Percentiles rank a stretch among this genome's conserved stretches.
phyloP scores from a whole-genome alignment of 805 yeast genomes.

The Yamadazyma endophytica region DNA sequence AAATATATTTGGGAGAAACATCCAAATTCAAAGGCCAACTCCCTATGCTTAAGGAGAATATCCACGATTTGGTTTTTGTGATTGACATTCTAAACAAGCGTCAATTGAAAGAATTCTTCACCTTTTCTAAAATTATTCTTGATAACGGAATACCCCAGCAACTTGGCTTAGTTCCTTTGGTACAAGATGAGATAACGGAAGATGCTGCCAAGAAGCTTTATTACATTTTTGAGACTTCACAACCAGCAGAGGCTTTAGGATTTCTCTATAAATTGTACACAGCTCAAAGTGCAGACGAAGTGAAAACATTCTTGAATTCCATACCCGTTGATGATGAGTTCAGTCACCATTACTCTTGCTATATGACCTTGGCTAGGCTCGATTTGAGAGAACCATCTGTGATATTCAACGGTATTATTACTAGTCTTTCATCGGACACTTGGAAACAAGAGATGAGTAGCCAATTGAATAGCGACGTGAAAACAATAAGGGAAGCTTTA shows the following conservation, averaged over 20 bases:
- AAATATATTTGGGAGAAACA: constrained; percentile 34
- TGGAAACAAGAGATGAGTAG: constrained; percentile 55
- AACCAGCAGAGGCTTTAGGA: constrained; percentile 33
- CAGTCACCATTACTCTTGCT: constrained; percentile 14
- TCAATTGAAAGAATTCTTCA: constrained; percentile 47
- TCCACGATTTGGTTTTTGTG: constrained; percentile 70
- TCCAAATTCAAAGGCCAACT: constrained; percentile 48
- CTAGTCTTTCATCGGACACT: constrained; percentile 41
- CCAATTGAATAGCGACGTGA: constrained; percentile 54
- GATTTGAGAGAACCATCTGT: constrained; percentile 48
- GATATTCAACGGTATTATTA: constrained; percentile 70
- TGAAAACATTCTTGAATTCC: constrained; percentile 12
- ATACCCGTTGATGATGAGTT: constrained; percentile 12
- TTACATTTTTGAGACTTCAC: constrained; percentile 26
- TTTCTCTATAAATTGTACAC: constrained; percentile 34
- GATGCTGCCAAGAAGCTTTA: constrained; percentile 29
- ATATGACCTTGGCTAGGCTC: constrained; percentile 21
- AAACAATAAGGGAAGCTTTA: constrained; percentile 23
- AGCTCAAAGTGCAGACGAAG: constrained; percentile 20
- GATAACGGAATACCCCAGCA: constrained; percentile 68
- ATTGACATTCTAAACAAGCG: constrained; percentile 53
- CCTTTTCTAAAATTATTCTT: constrained; percentile 47
- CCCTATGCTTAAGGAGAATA: constrained; percentile 68
- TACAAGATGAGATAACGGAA: constrained; percentile 23
- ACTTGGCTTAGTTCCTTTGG: constrained; percentile 75